These are phyloP conservation scores for Grammothele lineata DNA, from an alignment of 768 basidiomycete species.

Conservation along the genomic window DNA sequence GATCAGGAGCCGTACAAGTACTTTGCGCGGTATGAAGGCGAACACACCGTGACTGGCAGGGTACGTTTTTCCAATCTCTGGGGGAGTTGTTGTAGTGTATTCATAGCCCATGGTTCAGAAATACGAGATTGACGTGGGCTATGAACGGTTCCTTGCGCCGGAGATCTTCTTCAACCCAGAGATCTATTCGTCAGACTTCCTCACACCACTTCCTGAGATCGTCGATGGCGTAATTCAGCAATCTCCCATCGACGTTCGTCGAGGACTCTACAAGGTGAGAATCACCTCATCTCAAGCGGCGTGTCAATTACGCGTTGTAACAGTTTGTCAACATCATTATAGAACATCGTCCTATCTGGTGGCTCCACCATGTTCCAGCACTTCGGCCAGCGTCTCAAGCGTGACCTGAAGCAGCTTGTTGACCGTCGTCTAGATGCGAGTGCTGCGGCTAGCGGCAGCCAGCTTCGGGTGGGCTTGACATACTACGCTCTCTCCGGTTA, in stretches of 20 bases:
- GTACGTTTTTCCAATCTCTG: conserved; percentile 38
- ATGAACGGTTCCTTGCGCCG: conserved; percentile 97
- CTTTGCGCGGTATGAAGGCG: conserved; percentile 91
- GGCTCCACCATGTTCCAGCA: conserved; percentile 99
- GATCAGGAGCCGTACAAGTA: conserved; percentile 94
- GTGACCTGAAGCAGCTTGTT: conserved; percentile 91
- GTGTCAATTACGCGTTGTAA: too few species aligned
- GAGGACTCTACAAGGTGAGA: conserved; percentile 89
- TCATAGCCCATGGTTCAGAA: conserved; percentile 40
- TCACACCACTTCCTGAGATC: conserved; percentile 93
- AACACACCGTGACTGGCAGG: conserved; percentile 88
- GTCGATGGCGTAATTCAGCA: conserved; percentile 95
- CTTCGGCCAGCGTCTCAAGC: conserved; percentile 94
- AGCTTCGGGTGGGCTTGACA: conserved; percentile 55
- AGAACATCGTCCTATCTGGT: conserved; percentile 97
- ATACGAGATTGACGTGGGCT: conserved; percentile 93
- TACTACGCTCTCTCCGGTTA: background rate
- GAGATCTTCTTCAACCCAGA: conserved; percentile 99
- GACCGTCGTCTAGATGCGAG: conserved; percentile 84
- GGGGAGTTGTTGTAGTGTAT: background rate
- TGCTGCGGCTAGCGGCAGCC: conserved; percentile 67
- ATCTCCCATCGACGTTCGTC: conserved; percentile 94
- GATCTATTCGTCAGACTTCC: conserved; percentile 95
- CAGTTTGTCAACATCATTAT: too few species aligned
- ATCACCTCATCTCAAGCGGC: too few species aligned